A percentile compares a stretch with the other conserved stretches of the same genome.
These are phyloP conservation scores for Pyrenochaeta sp. DNA, from an alignment of 2,329 filamentous ascomycete species.

Conservation along the genomic window DNA sequence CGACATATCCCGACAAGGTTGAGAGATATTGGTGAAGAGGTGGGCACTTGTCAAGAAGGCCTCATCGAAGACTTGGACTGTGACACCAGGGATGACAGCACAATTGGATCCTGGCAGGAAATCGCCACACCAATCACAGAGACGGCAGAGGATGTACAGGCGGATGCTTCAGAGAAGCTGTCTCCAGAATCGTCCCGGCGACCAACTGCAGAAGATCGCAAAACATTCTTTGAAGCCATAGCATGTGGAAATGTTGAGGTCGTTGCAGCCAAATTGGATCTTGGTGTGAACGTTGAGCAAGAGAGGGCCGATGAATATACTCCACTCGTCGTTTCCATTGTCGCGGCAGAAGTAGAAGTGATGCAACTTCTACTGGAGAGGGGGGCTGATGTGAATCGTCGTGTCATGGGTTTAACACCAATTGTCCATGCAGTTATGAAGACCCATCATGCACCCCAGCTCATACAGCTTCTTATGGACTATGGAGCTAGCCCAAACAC, in stretches of 20 bases:
- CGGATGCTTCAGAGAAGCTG: not conserved
- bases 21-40: conserved; percentile 4
- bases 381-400: conserved; percentile 19
- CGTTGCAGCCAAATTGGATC: conserved; percentile 10
- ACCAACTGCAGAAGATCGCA: not conserved
- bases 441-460: conserved; percentile 4
- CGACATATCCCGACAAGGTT: conserved; percentile 2
- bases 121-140: not conserved
- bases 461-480: conserved; percentile 28
- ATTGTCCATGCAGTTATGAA: conserved; percentile 21
- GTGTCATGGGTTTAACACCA: conserved; percentile 7
- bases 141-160: not conserved
- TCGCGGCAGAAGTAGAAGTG: conserved; percentile 13
- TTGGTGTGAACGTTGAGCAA: conserved; percentile 15
- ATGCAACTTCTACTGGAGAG: conserved; percentile 20
- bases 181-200: not conserved
- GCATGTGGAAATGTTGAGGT: conserved; percentile 11
- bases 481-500: conserved; percentile 20
- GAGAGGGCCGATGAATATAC: conserved; percentile 13
- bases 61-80: not conserved
- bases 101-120: not conserved
- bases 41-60: not conserved
- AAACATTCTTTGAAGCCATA: conserved; percentile 14
- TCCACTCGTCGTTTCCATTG: conserved; percentile 23
- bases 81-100: not conserved